Evolutionary conservation across 257 asterid genomes (phyloP).

Genomic region (Salvia hispanica): DNA sequence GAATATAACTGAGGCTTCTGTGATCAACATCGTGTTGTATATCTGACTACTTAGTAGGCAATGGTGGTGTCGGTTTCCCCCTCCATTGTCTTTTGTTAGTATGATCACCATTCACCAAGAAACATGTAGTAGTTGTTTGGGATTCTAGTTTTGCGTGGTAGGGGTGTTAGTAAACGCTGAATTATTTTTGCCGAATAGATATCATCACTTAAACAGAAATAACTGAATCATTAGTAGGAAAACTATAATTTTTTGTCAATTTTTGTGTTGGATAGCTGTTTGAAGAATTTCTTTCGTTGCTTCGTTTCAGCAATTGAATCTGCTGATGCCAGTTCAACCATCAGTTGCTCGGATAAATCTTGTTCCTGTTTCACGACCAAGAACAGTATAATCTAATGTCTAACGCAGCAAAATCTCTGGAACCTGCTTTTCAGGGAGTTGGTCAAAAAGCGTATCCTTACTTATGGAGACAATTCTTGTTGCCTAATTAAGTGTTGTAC

Average conservation of each 20-base stretch:
- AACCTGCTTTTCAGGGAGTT: slow-evolving; percentile 93
- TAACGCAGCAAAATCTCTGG: slow-evolving; percentile 63
- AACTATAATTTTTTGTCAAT: too few relatives aligned
- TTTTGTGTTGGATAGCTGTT: too few relatives aligned
- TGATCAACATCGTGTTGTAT: neutral
- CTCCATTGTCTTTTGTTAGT: too few relatives aligned
- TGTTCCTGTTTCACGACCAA: slow-evolving; percentile 31
- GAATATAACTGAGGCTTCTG: slow-evolving; percentile 18
- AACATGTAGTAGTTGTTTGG: neutral
- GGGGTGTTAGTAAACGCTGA: slow-evolving; percentile 15
- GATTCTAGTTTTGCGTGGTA: neutral
- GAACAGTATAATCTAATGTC: slow-evolving; percentile 56
- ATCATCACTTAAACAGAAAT: neutral
- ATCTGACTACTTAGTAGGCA: slow-evolving; percentile 16
- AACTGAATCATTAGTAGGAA: neutral
- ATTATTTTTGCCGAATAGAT: too few relatives aligned
- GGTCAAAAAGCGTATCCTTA: slow-evolving; percentile 92
- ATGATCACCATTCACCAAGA: neutral
- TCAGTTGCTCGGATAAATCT: slow-evolving; percentile 34
- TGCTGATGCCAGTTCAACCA: slow-evolving; percentile 26
- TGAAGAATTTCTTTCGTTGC: slow-evolving; percentile 3
- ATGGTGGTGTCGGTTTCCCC: neutral
- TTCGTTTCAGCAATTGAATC: slow-evolving; percentile 34
- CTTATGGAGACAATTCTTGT: slow-evolving; percentile 20
- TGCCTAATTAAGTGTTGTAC: slow-evolving; percentile 4